Base-by-base conservation (phyloP, 352 stramenopile species). In the Phytophthora palmivora region DNA sequence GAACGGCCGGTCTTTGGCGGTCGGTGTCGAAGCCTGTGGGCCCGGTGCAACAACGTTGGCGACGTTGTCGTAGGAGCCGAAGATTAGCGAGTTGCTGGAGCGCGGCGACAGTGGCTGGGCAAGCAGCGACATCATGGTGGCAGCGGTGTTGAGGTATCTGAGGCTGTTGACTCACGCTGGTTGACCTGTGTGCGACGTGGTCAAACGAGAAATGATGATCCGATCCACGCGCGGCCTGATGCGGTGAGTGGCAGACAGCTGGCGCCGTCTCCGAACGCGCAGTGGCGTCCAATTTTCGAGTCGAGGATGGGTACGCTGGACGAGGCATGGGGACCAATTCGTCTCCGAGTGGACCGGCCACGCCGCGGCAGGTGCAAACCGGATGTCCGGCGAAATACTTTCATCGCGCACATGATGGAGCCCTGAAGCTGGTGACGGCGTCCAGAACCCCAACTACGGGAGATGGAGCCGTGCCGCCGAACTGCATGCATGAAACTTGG, bases 1-100 rank as follows among this genome's bases (percentile, higher is more conserved):
- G 55, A 85, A 85, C 59, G 72, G 72, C 51, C 72, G 60, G 24
- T 76, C 65, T 41, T 67, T 71, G 46, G 46, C 26, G n/a, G 45
- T 52, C 5, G 22, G 45, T 36, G 67, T 41, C 11, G 50, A 36
- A 4, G 33, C 16, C 43, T 32, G 51, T n/a, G 12, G 11, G 39
- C 32, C 16, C 6, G 44, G 22, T n/a, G 21, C 26, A 24, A 44
- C 22, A 7, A 34, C 30, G n/a, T 46, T 30, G 32, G 30, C 24
- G 39, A 54, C 8, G 12, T 26, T 41, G 10, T 58, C 53, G 56
- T 57, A 69, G 30, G 30, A 41, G 39, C 49, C 38, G 38, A 66
- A 72, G 36, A 66, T 41, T 24, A 72, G 42, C 16, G 26, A 34
- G 33, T 43, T 66, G 57, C 36, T 59, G 41, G 41, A 45, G 45